Base-by-base conservation (phyloP, 306 rosid genomes). In the Acacia acuminata region DNA sequence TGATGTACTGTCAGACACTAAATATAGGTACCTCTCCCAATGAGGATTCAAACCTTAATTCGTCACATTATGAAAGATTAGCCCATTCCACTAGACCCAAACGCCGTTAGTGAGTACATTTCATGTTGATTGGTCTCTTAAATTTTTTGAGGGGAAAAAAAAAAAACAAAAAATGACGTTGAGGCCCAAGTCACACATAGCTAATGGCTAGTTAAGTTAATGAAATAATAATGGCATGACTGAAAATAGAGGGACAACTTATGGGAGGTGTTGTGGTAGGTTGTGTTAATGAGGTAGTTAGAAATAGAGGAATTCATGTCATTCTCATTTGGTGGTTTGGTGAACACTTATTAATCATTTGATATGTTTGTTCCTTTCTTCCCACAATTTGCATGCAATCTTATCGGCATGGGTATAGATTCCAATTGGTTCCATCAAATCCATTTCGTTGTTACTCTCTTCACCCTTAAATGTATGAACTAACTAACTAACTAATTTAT, bases 321-420 rank as follows among this genome's bases (percentile, higher is more conserved):
- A 10, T 65, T 79, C 43, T 71, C 69, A 71, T 73, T 71, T 78
- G 30, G 32, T 30, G 17, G 77, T 82, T 83, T 83, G 91, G 87
- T 77, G 76, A 78, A 55, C 17, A 66, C 63, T 55, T 50, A 47
- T 64, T 43, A 51, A 75, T 73, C 88, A 88, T 88, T 85, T 83
- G 79, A 81, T 50, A 61, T 73, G 63, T 71, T 71, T 83, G 85
- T 80, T 38, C 50, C 58, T 9, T 60, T 4, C 6, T 71, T 63
- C 79, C 85, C 79, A 36, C 15, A 45, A 36, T 76, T 73, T 83
- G 75, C 84, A 77, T 80, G 27, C 27, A 27, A 27, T 27, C 27
- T 27, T 27, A 27, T 27, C 27, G 27, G 27, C 27, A 27, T 27
- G 27, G 27, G 27, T 27, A 27, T 27, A 27, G 27, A 27, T 0